phyloP scores from a whole-genome alignment of 2,329 filamentous ascomycete genomes.

The Orbilia ellipsospora region DNA sequence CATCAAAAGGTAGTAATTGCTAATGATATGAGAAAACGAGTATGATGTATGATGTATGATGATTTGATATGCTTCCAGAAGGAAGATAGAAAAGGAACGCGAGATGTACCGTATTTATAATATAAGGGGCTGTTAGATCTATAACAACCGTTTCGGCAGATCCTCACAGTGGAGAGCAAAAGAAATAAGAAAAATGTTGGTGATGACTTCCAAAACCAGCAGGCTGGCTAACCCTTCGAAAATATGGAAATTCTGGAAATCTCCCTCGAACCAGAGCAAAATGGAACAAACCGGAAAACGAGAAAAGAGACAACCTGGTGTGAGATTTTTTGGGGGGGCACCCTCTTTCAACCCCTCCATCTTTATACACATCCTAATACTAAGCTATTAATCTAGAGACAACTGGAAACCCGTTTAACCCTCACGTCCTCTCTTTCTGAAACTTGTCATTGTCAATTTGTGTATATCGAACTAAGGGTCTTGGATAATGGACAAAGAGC shows the following conservation, averaged over 20 bases:
- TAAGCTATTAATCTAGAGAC: background rate
- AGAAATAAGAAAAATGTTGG: background rate
- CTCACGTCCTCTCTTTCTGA: conserved; percentile 1
- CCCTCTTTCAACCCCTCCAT: conserved; percentile 9
- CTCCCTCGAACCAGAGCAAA: conserved; percentile 8
- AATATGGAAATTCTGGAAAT: conserved; percentile 6
- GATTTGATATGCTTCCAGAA: background rate
- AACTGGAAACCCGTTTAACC: background rate
- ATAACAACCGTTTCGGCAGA: no score
- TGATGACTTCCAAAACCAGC: conserved; percentile 21
- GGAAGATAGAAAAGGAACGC: background rate
- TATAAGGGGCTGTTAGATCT: background rate
- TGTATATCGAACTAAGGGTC: background rate
- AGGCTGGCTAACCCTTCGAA: background rate
- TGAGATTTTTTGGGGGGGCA: conserved; percentile 4
- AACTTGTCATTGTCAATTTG: conserved; percentile 23
- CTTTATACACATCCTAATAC: conserved; percentile 1
- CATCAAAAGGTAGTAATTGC: background rate
- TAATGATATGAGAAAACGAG: background rate
- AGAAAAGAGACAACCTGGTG: conserved; percentile 27
- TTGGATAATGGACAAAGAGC: no score
- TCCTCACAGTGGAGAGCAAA: background rate
- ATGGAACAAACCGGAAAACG: background rate
- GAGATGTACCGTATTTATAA: conserved; percentile 23
- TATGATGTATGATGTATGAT: background rate